Conservation (phyloP, 1,284 basidiomycete species). For the Pseudozyma flocculosa region DNA sequence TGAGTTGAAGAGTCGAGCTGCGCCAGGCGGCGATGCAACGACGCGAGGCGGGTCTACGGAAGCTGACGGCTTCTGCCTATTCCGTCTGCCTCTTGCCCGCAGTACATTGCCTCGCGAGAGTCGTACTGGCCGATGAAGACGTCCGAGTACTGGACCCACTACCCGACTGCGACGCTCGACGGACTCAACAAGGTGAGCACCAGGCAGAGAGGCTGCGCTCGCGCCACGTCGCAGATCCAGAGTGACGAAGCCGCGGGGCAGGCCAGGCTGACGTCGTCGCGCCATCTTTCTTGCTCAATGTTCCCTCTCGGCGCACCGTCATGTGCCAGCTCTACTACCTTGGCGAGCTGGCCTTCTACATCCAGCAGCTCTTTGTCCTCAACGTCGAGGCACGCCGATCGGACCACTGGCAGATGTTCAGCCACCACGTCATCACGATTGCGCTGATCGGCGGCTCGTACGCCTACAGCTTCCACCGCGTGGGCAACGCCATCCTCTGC, state of each 20-base stretch:
- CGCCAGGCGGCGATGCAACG: conserved; percentile 2
- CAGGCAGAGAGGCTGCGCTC: no score
- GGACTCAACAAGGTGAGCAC: conserved; percentile 67
- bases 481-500: conserved; percentile 83
- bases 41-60: no score
- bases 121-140: conserved; percentile 71
- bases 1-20: conserved; percentile 67
- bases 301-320: neutral
- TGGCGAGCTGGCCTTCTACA: conserved; percentile 85
- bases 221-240: no score
- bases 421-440: conserved; percentile 89
- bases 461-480: conserved; percentile 77
- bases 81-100: no score
- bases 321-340: conserved; percentile 63
- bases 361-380: conserved; percentile 86
- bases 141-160: conserved; percentile 73
- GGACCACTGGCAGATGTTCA: conserved; percentile 94
- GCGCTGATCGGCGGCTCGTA: conserved; percentile 77
- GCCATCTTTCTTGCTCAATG: no score
- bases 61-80: no score
- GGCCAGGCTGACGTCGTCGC: no score
- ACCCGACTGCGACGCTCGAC: conserved; percentile 78
- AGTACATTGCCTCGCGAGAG: conserved; percentile 78
- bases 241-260: no score
- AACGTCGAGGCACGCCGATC: conserved; percentile 87